phyloP scores from a whole-genome alignment of 2,329 filamentous ascomycete species.

The Aspergillus quadrilineatus region DNA sequence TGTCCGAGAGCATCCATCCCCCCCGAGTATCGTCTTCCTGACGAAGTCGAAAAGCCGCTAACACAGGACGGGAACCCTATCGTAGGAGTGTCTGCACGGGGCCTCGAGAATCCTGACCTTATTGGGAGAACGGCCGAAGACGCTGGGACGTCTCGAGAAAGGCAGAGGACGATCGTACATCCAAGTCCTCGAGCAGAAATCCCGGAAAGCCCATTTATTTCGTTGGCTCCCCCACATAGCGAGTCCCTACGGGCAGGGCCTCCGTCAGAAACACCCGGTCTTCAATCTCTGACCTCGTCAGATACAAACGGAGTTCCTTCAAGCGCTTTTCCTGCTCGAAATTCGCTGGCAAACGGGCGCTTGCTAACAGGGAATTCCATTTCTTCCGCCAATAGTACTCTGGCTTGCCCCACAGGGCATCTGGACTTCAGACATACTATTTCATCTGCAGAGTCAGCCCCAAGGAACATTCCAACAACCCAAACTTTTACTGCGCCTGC shows the following conservation, averaged over 20 bases:
- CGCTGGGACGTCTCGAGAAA: background rate
- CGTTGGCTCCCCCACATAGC: slow-evolving; percentile 1
- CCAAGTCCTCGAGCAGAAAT: slow-evolving; percentile 17
- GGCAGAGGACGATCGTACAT: background rate
- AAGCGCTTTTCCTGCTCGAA: slow-evolving; percentile 8
- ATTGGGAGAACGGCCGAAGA: background rate
- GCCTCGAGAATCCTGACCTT: background rate
- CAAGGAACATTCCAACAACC: background rate
- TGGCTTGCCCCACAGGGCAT: background rate
- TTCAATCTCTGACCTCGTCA: background rate
- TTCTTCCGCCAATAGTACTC: background rate
- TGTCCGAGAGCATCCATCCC: slow-evolving; percentile 16
- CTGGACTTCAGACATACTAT: background rate
- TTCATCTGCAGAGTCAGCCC: slow-evolving; percentile 6
- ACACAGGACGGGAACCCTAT: background rate
- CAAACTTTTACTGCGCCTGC: background rate
- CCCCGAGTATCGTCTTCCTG: slow-evolving; percentile 17
- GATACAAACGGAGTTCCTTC: background rate
- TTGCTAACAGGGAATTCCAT: background rate
- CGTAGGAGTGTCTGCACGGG: background rate
- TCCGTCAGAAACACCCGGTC: background rate
- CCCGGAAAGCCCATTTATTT: slow-evolving; percentile 22
- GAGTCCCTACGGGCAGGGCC: background rate
- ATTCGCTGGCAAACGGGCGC: background rate
- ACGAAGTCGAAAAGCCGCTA: slow-evolving; percentile 12